phyloP scores from a whole-genome alignment of 2,329 filamentous ascomycete species.

The Trichoderma lentiforme region DNA sequence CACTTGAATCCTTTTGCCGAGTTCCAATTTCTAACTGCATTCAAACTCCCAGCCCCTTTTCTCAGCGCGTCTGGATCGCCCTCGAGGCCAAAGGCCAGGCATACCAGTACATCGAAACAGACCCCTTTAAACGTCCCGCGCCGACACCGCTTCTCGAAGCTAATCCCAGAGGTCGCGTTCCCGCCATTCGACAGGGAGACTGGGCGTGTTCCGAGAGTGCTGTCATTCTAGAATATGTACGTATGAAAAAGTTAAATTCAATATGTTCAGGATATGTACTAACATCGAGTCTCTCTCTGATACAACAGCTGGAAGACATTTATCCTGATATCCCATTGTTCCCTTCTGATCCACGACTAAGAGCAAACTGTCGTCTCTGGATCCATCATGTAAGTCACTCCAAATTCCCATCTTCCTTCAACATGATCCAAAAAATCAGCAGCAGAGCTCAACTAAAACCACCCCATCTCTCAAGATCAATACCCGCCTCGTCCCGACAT shows the following conservation, averaged over 20 bases:
- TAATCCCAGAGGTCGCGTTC: constrained; percentile 72
- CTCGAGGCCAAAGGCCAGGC: constrained; percentile 73
- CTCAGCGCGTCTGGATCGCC: constrained; percentile 85
- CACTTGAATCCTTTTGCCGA: constrained; percentile 24
- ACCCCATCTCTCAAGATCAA: constrained; percentile 57
- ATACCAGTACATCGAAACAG: constrained; percentile 85
- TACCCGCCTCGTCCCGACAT: constrained; percentile 68
- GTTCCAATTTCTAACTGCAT: not conserved
- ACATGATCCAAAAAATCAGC: no score
- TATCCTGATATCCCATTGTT: constrained; percentile 58
- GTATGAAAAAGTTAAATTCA: constrained; percentile 28
- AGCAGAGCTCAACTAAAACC: not conserved
- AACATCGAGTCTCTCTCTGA: constrained; percentile 35
- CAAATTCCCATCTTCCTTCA: not conserved
- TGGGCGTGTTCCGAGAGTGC: constrained; percentile 82
- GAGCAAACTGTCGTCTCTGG: constrained; percentile 76
- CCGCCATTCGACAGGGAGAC: constrained; percentile 71
- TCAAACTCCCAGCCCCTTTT: constrained; percentile 61
- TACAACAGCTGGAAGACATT: constrained; percentile 67
- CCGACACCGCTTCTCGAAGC: constrained; percentile 61
- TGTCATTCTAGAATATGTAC: constrained; percentile 80
- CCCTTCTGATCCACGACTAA: constrained; percentile 61
- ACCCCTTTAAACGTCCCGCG: constrained; percentile 69
- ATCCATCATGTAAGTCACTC: constrained; percentile 63
- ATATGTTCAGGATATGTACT: constrained; percentile 34